Base-by-base conservation (phyloP, 129 eudicot species). In the Centella asiatica region DNA sequence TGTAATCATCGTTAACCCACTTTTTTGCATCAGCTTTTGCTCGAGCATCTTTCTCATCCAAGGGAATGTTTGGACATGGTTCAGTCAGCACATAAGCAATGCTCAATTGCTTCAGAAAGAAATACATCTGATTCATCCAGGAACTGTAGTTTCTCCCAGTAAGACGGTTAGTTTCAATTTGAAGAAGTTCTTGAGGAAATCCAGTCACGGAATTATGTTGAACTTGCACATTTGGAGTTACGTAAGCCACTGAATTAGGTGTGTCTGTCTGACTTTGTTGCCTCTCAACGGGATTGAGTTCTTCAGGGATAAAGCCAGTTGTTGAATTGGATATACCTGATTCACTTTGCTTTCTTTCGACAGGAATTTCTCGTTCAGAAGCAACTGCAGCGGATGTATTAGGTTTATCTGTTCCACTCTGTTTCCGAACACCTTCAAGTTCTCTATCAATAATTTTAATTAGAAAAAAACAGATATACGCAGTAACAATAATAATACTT, bases 51-150 rank as follows among this genome's bases (percentile, higher is more conserved):
- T 85, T 81, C 27, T 52, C 67, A 28, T 69, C 62, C 45, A 14
- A 19, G 5, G 87, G 60, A 51, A 62, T 19, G 40, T 65, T 66
- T 25, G 97, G 97, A 76, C 86, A 78, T 24, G 86, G 67, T 62
- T 76, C 71, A 33, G 53, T 19, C 13, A 90, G 95, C 57, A 90
- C 95, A 48, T 85, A 78, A 8, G 70, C 72, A 49, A 90, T 62
- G 36, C 79, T 81, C 64, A 83, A 34, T 46, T 86, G 93, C 20
- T 75, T 77, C 34, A 86, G 53, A 66, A 74, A 81, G 49, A 85
- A 70, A 56, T 77, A 89, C 77, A 90, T 90, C 33, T 82, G 87
- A 27, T 74, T 79, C 60, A 49, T 73, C 97, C 97, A 90, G 48
- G 77, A 71, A 68, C 81, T 68, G 74, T 77, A 90, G 56, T 90